A percentile compares a stretch with the other conserved stretches of the same genome.
Conservation (phyloP, 1,284 basidiomycete species). For the Trametes polyzona region DNA sequence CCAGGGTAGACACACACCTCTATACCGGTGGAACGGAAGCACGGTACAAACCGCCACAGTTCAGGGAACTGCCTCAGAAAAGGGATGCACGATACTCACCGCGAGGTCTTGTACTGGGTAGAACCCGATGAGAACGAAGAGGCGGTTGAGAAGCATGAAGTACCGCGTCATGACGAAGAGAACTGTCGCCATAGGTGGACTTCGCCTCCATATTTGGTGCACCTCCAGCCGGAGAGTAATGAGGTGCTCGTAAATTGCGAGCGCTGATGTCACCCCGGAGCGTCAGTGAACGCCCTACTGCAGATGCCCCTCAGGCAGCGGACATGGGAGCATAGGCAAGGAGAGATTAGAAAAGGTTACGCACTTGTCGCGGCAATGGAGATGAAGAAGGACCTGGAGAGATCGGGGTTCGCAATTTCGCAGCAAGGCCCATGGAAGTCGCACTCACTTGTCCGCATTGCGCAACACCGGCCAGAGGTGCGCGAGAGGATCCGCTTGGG, state of each 20-base stretch:
- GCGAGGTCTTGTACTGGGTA: conserved; percentile 8
- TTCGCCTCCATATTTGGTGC: conserved; percentile 21
- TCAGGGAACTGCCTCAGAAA: too few species aligned
- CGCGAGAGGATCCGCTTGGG: not conserved
- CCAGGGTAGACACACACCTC: conserved; percentile 6
- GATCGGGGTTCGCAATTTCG: too few species aligned
- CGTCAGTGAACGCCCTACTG: too few species aligned
- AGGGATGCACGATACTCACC: not conserved
- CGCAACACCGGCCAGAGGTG: conserved; percentile 11
- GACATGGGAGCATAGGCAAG: not conserved
- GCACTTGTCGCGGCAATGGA: conserved; percentile 13
- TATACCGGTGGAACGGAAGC: too few species aligned
- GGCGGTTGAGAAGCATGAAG: conserved; percentile 15
- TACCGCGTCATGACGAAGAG: conserved; percentile 24
- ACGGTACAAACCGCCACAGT: too few species aligned
- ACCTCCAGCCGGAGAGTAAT: conserved; percentile 21
- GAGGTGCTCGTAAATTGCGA: conserved; percentile 20
- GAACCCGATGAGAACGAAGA: conserved; percentile 11
- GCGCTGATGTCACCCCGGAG: not conserved
- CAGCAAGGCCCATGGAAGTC: too few species aligned
- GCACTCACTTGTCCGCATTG: conserved; percentile 13
- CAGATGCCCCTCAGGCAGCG: too few species aligned
- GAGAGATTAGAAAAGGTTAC: not conserved
- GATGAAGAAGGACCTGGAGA: conserved; percentile 11
- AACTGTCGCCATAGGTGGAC: conserved; percentile 8